phyloP scores from a whole-genome alignment of 345 rosid genomes.

The Combretum micranthum region DNA sequence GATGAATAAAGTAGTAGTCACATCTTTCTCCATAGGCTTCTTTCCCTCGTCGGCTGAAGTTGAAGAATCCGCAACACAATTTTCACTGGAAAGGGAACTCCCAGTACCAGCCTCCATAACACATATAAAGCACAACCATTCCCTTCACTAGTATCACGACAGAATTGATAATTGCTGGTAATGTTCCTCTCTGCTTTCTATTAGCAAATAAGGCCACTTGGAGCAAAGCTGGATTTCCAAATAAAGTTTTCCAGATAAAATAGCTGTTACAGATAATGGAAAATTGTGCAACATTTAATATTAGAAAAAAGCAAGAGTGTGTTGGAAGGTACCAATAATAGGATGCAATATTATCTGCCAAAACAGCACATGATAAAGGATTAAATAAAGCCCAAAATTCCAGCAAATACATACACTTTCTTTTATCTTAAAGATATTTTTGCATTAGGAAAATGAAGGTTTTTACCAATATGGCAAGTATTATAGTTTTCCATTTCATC shows the following conservation, averaged over 20 bases:
- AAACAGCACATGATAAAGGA: no score
- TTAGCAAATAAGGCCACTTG: conserved; percentile 10
- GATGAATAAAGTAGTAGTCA: conserved; percentile 22
- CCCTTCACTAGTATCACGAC: conserved; percentile 16
- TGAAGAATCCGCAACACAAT: conserved; percentile 20
- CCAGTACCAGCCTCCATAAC: conserved; percentile 23
- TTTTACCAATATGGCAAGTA: no score
- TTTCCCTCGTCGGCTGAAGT: conserved; percentile 22
- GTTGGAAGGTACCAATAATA: no score
- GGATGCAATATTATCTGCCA: no score
- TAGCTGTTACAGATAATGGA: background rate
- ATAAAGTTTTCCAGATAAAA: conserved; percentile 14
- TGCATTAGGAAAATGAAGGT: no score
- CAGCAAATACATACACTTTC: no score
- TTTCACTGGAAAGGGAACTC: conserved; percentile 32
- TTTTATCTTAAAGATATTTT: no score
- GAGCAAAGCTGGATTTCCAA: conserved; percentile 10
- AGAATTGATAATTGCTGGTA: conserved; percentile 3
- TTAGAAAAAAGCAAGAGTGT: no score
- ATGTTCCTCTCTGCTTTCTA: conserved; percentile 11
- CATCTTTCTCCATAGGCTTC: conserved; percentile 25
- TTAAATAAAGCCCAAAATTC: no score
- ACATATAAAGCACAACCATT: conserved; percentile 26
- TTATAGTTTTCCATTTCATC: no score
- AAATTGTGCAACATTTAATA: background rate